Conservation (phyloP, 1,139 yeast genomes). For the Yamadazyma sp. region DNA sequence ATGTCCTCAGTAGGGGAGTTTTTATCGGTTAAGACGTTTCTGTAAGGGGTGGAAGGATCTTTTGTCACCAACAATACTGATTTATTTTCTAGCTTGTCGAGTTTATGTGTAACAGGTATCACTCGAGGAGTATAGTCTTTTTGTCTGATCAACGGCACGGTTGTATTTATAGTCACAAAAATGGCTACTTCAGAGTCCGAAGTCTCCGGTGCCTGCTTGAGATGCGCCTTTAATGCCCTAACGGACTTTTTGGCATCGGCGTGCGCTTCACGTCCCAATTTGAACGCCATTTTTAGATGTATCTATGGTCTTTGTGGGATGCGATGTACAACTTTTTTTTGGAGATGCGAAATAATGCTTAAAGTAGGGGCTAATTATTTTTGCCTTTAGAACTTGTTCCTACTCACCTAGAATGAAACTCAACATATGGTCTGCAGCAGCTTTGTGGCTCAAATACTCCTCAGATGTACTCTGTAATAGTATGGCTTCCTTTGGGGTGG, state of each 20-base stretch:
- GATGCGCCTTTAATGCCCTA: conserved; percentile 34
- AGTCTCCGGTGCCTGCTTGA: conserved; percentile 8
- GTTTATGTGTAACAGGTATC: conserved; percentile 56
- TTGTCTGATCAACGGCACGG: conserved; percentile 43
- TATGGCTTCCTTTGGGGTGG: no score
- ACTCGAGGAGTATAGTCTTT: conserved; percentile 67
- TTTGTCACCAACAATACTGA: conserved; percentile 63
- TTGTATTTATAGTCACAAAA: conserved; percentile 55
- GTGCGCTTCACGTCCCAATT: conserved; percentile 27
- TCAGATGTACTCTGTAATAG: no score
- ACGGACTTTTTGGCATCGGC: conserved; percentile 32
- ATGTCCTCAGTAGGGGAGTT: conserved; percentile 57
- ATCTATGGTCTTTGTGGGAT: conserved; percentile 6
- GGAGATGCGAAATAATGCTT: background rate
- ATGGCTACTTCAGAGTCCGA: conserved; percentile 26
- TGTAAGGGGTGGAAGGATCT: conserved; percentile 62
- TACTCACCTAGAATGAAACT: background rate
- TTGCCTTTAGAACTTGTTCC: background rate
- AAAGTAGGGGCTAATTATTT: no score
- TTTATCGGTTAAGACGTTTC: conserved; percentile 44
- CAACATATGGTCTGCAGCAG: no score
- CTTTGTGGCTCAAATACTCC: no score
- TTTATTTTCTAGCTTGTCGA: conserved; percentile 46
- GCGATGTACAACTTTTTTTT: background rate
- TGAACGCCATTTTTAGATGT: conserved; percentile 5